A percentile compares a stretch with the other conserved stretches of the same genome.
phyloP scores from a whole-genome alignment of 306 rosid genomes.

The Cucurbita argyrosperma region DNA sequence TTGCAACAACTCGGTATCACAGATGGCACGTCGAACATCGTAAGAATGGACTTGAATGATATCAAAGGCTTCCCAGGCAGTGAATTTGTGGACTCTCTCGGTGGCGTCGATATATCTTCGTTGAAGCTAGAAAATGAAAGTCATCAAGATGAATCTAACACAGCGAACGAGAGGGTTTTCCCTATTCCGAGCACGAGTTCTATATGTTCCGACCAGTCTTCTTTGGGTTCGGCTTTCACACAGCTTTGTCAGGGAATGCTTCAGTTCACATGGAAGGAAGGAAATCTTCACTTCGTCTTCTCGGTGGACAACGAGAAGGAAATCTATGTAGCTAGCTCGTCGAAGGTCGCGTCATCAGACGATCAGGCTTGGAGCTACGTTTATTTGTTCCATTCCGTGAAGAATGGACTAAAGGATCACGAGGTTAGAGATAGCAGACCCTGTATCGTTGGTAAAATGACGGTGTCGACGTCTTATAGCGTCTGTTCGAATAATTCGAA shows the following conservation, averaged over 20 bases:
- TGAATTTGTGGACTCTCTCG: conserved; percentile 33
- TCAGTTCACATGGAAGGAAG: conserved; percentile 76
- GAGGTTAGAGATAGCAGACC: conserved; percentile 21
- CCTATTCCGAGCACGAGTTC: conserved; percentile 38
- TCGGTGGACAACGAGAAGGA: conserved; percentile 66
- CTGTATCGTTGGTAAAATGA: conserved; percentile 68
- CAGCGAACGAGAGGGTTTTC: conserved; percentile 1
- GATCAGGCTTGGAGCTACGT: conserved; percentile 42
- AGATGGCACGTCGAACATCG: conserved; percentile 24
- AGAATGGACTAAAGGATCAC: conserved; percentile 36
- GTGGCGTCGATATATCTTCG: conserved; percentile 26
- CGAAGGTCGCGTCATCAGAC: conserved; percentile 27
- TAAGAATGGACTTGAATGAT: conserved; percentile 29
- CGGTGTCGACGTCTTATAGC: conserved; percentile 49
- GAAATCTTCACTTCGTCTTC: conserved; percentile 68
- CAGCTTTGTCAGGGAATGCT: conserved; percentile 69
- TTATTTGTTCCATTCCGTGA: conserved; percentile 54
- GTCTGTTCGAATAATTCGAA: conserved; percentile 40
- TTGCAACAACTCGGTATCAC: conserved; percentile 35
- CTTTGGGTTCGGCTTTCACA: conserved; percentile 28
- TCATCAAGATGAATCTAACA: conserved; percentile 19
- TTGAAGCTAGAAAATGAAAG: conserved; percentile 27
- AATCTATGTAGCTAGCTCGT: conserved; percentile 47
- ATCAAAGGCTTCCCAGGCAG: conserved; percentile 30
- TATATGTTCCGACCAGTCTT: conserved; percentile 36